These are phyloP conservation scores for Monosporozyma siamensis DNA, from an alignment of 805 yeast genomes.

Conservation along the genomic window DNA sequence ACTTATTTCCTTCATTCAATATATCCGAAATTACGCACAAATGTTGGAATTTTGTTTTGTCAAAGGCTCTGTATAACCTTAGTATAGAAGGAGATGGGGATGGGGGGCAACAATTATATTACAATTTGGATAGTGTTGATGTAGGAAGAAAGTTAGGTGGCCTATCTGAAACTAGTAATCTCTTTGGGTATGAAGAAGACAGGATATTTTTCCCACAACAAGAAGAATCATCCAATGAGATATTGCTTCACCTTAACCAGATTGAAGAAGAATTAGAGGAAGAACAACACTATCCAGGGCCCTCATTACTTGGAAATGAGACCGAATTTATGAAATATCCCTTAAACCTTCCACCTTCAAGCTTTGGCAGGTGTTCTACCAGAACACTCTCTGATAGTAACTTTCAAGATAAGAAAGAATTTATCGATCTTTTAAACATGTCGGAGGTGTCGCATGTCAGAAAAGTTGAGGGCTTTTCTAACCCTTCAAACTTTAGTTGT, in stretches of 20 bases:
- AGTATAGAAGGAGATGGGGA: too few species aligned
- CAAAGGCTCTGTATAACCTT: background rate
- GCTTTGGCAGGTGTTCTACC: slow-evolving; percentile 20
- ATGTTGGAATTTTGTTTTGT: slow-evolving; percentile 13
- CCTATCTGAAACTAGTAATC: background rate
- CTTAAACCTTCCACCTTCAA: slow-evolving; percentile 27
- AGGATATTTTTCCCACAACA: background rate
- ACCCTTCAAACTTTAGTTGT: too few species aligned
- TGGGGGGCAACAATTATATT: too few species aligned
- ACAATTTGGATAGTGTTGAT: slow-evolving; percentile 3
- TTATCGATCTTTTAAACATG: slow-evolving; percentile 3
- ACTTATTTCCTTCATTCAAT: background rate
- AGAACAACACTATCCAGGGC: slow-evolving; percentile 4
- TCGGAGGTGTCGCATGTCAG: too few species aligned
- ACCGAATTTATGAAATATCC: slow-evolving; percentile 14
- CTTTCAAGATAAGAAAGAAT: slow-evolving; percentile 8
- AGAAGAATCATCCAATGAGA: slow-evolving; percentile 4
- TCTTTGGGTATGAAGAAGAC: background rate
- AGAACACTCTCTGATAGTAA: slow-evolving; percentile 14
- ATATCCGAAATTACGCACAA: slow-evolving; percentile 1
- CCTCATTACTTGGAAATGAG: background rate
- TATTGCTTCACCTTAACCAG: slow-evolving; percentile 22
- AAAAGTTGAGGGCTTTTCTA: too few species aligned
- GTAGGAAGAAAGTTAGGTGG: slow-evolving; percentile 11
- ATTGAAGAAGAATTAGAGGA: slow-evolving; percentile 25